These are phyloP conservation scores for Galium porrigens DNA, from an alignment of 305 asterid genomes.

Conservation along the genomic window DNA sequence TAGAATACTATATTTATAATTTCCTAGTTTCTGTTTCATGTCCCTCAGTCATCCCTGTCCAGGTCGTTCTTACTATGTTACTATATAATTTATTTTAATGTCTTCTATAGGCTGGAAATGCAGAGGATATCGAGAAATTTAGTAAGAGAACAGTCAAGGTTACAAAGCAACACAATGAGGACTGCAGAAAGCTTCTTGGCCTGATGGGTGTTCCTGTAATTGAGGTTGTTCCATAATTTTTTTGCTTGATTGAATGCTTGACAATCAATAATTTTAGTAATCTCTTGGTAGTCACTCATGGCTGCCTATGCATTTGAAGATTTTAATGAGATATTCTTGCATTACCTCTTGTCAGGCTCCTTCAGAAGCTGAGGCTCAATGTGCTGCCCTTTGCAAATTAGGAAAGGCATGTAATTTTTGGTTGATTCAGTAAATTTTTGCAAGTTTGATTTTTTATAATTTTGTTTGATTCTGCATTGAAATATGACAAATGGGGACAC, in stretches of 20 bases:
- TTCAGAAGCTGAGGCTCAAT: conserved; percentile 95
- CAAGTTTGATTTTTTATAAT: neutral
- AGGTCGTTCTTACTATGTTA: neutral
- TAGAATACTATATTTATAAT: neutral
- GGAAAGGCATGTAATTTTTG: conserved; percentile 35
- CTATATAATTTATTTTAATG: conserved; percentile 2
- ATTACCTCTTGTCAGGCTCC: conserved; percentile 50
- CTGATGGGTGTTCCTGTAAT: conserved; percentile 96
- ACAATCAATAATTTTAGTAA: neutral
- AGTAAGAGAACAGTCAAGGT: conserved; percentile 95
- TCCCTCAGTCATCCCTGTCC: neutral
- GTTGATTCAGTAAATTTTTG: neutral
- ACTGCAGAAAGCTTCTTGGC: conserved; percentile 81
- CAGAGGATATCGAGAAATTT: conserved; percentile 84
- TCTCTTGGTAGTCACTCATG: neutral
- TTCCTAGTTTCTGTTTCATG: neutral
- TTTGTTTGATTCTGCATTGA: neutral
- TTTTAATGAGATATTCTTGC: conserved; percentile 6
- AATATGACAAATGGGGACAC: neutral
- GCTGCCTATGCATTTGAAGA: neutral
- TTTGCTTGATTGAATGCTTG: neutral
- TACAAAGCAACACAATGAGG: conserved; percentile 77
- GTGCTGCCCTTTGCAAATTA: conserved; percentile 76
- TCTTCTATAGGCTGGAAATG: conserved; percentile 47
- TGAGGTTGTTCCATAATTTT: conserved; percentile 40